Percentiles rank a stretch among this genome's conserved stretches.
These are phyloP conservation scores for Beauveria caledonica DNA, from an alignment of 2,329 filamentous ascomycete species.

Conservation along the genomic window DNA sequence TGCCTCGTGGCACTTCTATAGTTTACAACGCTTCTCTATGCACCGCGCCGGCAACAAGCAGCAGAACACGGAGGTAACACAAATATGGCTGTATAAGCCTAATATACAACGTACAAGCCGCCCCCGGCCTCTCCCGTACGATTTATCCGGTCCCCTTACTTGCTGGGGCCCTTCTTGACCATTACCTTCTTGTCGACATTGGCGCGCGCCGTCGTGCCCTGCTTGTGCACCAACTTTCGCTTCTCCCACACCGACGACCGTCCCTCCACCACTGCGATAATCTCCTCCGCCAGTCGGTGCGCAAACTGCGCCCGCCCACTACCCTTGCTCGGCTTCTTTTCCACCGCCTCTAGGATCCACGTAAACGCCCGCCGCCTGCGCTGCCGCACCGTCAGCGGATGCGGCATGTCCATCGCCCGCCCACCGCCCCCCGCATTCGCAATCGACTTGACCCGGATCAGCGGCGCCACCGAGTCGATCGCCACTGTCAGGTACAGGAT, in stretches of 20 bases:
- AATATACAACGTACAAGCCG: constrained; percentile 8
- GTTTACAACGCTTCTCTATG: neutral
- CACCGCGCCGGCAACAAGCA: neutral
- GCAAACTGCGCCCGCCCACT: constrained; percentile 67
- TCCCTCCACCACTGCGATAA: constrained; percentile 82
- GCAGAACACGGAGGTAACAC: neutral
- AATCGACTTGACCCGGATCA: constrained; percentile 70
- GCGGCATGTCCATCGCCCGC: constrained; percentile 70
- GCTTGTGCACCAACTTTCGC: constrained; percentile 69
- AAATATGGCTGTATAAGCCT: neutral
- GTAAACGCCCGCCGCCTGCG: constrained; percentile 69
- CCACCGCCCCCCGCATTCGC: constrained; percentile 81
- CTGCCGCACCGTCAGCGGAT: constrained; percentile 66
- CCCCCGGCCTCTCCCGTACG: neutral
- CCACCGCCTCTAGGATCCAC: constrained; percentile 84
- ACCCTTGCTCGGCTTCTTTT: constrained; percentile 65
- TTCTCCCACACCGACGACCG: constrained; percentile 77
- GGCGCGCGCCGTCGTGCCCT: constrained; percentile 67
- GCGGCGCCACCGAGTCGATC: constrained; percentile 85
- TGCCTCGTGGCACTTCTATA: constrained; percentile 1
- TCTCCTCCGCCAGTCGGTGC: constrained; percentile 72
- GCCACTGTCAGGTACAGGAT: constrained; percentile 82
- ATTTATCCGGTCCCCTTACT: constrained; percentile 15
- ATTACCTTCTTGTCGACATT: constrained; percentile 48
- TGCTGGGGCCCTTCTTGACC: constrained; percentile 25